A percentile compares a stretch with the other conserved stretches of the same genome.
phyloP scores from a whole-genome alignment of 352 stramenopile species.

The Globisporangium parvum region DNA sequence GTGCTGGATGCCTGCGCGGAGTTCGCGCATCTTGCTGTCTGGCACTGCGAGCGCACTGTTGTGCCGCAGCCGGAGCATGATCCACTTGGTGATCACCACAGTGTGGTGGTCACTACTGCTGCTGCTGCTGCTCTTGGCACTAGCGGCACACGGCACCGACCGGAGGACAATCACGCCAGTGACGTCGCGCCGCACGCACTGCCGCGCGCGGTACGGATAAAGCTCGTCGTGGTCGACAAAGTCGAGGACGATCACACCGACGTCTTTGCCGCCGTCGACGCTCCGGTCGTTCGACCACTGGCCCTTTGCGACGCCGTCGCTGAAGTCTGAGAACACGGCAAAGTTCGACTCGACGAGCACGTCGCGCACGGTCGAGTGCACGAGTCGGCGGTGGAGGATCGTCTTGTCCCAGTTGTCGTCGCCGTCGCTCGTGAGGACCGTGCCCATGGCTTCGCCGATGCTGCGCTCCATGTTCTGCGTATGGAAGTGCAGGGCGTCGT shows the following conservation, averaged over 20 bases:
- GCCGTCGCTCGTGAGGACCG: slow-evolving; percentile 13
- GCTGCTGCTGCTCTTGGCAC: slow-evolving; percentile 1
- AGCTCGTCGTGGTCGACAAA: slow-evolving; percentile 31
- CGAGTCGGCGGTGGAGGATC: slow-evolving; percentile 15
- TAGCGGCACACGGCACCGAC: slow-evolving; percentile 1
- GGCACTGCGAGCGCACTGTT: slow-evolving; percentile 11
- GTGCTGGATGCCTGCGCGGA: slow-evolving; percentile 7
- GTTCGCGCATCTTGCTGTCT: slow-evolving; percentile 9
- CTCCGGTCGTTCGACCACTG: slow-evolving; percentile 4
- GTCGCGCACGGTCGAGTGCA: slow-evolving; percentile 14
- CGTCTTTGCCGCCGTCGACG: slow-evolving; percentile 6
- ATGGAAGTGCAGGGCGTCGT: slow-evolving; percentile 12
- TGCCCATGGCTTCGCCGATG: slow-evolving; percentile 10
- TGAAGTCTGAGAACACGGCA: slow-evolving; percentile 16
- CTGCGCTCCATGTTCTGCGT: slow-evolving; percentile 15
- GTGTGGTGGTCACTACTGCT: neutral
- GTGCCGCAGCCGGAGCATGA: slow-evolving; percentile 14
- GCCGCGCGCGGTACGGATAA: slow-evolving; percentile 23
- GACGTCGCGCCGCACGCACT: slow-evolving; percentile 28
- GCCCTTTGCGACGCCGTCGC: slow-evolving; percentile 4
- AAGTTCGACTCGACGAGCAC: slow-evolving; percentile 17
- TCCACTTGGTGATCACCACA: slow-evolving; percentile 16
- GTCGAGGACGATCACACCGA: slow-evolving; percentile 21
- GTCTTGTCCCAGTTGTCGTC: slow-evolving; percentile 19
- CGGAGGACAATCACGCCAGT: slow-evolving; percentile 14